phyloP scores from a whole-genome alignment of 768 basidiomycete species.

The Psilocybe tampanensis region DNA sequence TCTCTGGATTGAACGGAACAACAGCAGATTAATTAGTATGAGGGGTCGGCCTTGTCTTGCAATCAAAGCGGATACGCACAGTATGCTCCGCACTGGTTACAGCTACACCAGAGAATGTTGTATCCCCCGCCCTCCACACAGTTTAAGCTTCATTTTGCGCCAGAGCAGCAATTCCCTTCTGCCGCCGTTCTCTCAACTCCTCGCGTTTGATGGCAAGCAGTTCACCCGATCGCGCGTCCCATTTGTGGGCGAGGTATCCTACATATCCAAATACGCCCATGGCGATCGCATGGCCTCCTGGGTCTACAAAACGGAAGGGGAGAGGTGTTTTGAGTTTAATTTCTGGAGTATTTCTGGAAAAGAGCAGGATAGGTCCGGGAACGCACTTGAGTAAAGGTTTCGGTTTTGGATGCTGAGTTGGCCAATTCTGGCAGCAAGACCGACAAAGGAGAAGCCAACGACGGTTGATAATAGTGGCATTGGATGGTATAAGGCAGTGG shows the following conservation, averaged over 20 bases:
- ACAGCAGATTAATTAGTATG: neutral
- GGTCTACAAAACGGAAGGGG: constrained; percentile 48
- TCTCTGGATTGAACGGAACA: neutral
- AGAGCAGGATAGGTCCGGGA: neutral
- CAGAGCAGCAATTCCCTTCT: constrained; percentile 33
- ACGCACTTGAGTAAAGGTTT: constrained; percentile 80
- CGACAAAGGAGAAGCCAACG: constrained; percentile 79
- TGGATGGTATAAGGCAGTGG: constrained; percentile 8
- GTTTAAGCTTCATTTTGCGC: constrained; percentile 21
- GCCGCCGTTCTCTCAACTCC: constrained; percentile 57
- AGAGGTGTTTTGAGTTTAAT: neutral
- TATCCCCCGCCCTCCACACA: neutral
- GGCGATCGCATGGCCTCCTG: constrained; percentile 67
- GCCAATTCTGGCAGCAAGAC: constrained; percentile 81
- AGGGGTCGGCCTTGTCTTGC: neutral
- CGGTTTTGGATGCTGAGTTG: constrained; percentile 87
- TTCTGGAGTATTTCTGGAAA: too few relatives aligned
- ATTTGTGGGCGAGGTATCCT: constrained; percentile 75
- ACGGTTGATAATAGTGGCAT: constrained; percentile 74
- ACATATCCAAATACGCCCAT: constrained; percentile 70
- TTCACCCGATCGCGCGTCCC: constrained; percentile 64
- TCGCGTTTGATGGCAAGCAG: constrained; percentile 65
- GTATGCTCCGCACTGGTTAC: constrained; percentile 7
- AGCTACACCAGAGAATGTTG: constrained; percentile 7
- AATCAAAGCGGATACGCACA: constrained; percentile 4